phyloP scores from a whole-genome alignment of 768 basidiomycete genomes.

The Lactifluus volemus region DNA sequence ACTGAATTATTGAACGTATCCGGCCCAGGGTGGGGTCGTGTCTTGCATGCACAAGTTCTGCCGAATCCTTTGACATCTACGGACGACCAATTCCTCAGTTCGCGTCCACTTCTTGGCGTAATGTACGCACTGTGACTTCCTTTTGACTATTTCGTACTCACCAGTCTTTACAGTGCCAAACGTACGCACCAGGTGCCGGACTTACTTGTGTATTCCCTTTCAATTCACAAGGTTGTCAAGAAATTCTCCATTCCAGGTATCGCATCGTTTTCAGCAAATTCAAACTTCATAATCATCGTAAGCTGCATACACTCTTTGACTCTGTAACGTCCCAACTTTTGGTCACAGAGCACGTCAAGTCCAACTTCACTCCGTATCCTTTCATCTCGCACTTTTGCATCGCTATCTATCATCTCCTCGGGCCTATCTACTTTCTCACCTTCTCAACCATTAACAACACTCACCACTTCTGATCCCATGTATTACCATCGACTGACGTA shows the following conservation, averaged over 20 bases:
- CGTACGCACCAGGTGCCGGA: conserved; percentile 19
- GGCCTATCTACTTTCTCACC: conserved; percentile 39
- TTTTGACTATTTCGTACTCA: background rate
- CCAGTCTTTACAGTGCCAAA: conserved; percentile 16
- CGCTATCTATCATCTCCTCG: conserved; percentile 41
- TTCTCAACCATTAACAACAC: conserved; percentile 19
- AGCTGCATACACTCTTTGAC: conserved; percentile 22
- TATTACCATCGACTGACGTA: conserved; percentile 31
- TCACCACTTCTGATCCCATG: conserved; percentile 30
- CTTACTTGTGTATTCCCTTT: conserved; percentile 40
- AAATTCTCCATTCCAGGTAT: conserved; percentile 35
- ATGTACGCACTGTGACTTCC: conserved; percentile 24
- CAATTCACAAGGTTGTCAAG: conserved; percentile 43
- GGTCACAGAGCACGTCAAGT: conserved; percentile 43
- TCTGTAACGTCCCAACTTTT: background rate
- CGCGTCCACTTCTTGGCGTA: conserved; percentile 30
- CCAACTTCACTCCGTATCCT: conserved; percentile 49
- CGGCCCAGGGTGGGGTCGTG: conserved; percentile 28
- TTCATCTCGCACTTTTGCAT: conserved; percentile 44
- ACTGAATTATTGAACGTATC: conserved; percentile 47
- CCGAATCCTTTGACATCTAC: conserved; percentile 24
- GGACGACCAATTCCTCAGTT: conserved; percentile 27
- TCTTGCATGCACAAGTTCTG: conserved; percentile 36
- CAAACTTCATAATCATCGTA: conserved; percentile 50
- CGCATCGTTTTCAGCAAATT: conserved; percentile 38